A percentile compares a stretch with the other conserved stretches of the same genome.
Conservation (phyloP, 106 monocot genomes). For the Chionographis japonica region DNA sequence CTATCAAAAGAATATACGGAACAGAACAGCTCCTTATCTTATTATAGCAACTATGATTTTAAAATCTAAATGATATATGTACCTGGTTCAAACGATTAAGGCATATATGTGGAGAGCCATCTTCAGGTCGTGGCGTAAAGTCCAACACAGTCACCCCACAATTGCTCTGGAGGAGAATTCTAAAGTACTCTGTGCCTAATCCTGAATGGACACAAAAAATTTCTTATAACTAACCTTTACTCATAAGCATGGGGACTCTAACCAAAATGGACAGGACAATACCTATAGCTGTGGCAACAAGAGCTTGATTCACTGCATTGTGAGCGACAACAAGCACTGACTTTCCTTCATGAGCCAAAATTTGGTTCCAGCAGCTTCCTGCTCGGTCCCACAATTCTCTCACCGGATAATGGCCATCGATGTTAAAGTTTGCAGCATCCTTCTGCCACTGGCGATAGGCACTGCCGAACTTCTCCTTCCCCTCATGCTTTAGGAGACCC, state of each 20-base stretch:
- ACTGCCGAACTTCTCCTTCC: slow-evolving; percentile 67
- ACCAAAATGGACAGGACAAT: neutral
- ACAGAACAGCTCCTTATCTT: neutral
- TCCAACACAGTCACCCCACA: slow-evolving; percentile 93
- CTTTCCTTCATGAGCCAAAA: slow-evolving; percentile 65
- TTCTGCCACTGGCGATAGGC: slow-evolving; percentile 71
- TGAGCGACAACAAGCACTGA: slow-evolving; percentile 97
- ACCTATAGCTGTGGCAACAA: slow-evolving; percentile 85
- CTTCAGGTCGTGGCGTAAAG: slow-evolving; percentile 48
- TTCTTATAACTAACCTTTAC: too few relatives aligned
- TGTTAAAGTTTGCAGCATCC: slow-evolving; percentile 78
- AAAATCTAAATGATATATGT: neutral
- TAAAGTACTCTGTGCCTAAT: slow-evolving; percentile 72
- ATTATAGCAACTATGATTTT: neutral
- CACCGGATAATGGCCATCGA: slow-evolving; percentile 92
- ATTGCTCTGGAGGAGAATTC: slow-evolving; percentile 84
- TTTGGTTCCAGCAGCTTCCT: slow-evolving; percentile 62
- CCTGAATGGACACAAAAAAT: slow-evolving; percentile 28
- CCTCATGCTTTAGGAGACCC: slow-evolving; percentile 89
- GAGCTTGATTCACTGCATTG: slow-evolving; percentile 96
- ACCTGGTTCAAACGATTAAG: slow-evolving; percentile 99
- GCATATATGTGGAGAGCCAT: slow-evolving; percentile 47
- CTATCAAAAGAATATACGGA: neutral
- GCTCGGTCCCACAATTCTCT: slow-evolving; percentile 86
- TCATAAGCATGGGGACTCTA: neutral